Evolutionary conservation across 116 monocot genomes (phyloP), one percentile per base, ranked within the genome.

Genomic region (Thalassia testudinum): DNA sequence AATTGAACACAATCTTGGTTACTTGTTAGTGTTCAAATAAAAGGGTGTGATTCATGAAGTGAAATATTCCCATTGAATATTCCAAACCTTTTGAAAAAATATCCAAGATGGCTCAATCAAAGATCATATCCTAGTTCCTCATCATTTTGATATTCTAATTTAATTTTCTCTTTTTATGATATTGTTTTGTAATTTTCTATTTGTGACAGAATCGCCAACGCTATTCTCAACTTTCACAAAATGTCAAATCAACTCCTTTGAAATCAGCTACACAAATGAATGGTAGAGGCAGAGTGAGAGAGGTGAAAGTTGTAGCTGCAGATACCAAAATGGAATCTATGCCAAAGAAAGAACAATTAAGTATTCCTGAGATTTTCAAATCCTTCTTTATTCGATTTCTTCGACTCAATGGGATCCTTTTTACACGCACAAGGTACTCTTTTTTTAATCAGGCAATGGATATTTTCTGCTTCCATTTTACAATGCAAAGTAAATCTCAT

Each of bases 381-480:
- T 61, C 68, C 44, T 99, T 99, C 54, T 73, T 58, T 24, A 78
- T 65, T 50, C 78, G 76, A 27, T 99, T 99, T 82, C 75, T 99
- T 37, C 64, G 97, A 24, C 76, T 90, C 50, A 85, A 99, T 69
- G 97, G 97, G 29, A 80, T 99, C 52, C 90, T 99, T 26, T 99
- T 86, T 66, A 90, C 97, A 30, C 66, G 85, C 37, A 99, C 97
- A 19, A 99, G 97, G 97, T 90, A 79, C 23, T 56, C 24, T 23
- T n/a, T n/a, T n/a, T n/a, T n/a, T n/a, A n/a, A n/a, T 23, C n/a
- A n/a, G n/a, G n/a, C n/a, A n/a, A n/a, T n/a, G n/a, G n/a, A n/a
- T n/a, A n/a, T n/a, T n/a, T n/a, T n/a, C n/a, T n/a, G 20, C 22
- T 25, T 57, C 17, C 5, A 1, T 22, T 48, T 23, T n/a, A 15